A percentile compares a stretch with the other conserved stretches of the same genome.
phyloP scores from a whole-genome alignment of 2,329 filamentous ascomycete species.

The Cercospora sp. region DNA sequence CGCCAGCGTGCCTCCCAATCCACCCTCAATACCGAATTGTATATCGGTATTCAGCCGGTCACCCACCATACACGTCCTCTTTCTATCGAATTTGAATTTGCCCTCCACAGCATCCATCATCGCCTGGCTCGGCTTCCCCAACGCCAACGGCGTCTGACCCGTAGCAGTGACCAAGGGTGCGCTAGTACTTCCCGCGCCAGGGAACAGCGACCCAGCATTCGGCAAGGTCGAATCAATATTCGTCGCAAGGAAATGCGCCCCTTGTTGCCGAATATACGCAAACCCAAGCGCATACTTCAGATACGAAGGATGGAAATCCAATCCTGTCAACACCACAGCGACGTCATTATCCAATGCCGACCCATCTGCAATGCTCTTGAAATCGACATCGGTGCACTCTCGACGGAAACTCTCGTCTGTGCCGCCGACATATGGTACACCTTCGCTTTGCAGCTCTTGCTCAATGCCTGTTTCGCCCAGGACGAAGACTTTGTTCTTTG shows the following conservation, averaged over 20 bases:
- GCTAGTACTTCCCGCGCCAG: slow-evolving; percentile 81
- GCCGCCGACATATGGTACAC: slow-evolving; percentile 78
- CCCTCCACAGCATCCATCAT: slow-evolving; percentile 99
- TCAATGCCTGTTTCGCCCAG: slow-evolving; percentile 91
- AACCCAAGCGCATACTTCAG: slow-evolving; percentile 82
- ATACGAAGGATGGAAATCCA: slow-evolving; percentile 96
- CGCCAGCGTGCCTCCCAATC: slow-evolving; percentile 84
- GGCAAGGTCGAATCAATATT: slow-evolving; percentile 92
- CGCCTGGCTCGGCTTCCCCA: slow-evolving; percentile 94
- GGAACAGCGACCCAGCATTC: slow-evolving; percentile 78
- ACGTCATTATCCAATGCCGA: slow-evolving; percentile 85
- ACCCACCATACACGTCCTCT: slow-evolving; percentile 89
- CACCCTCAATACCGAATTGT: slow-evolving; percentile 87
- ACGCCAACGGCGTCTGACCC: slow-evolving; percentile 67
- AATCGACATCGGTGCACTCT: slow-evolving; percentile 79
- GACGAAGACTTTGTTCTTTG: slow-evolving; percentile 91
- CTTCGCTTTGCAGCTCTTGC: slow-evolving; percentile 78
- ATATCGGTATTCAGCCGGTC: slow-evolving; percentile 95
- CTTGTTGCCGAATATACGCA: slow-evolving; percentile 74
- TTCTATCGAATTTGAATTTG: slow-evolving; percentile 85
- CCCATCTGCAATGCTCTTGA: slow-evolving; percentile 67
- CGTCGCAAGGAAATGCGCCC: slow-evolving; percentile 86
- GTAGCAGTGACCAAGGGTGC: slow-evolving; percentile 69
- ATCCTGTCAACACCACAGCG: slow-evolving; percentile 80
- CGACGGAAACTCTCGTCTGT: slow-evolving; percentile 77